Evolutionary conservation across 2,329 filamentous ascomycete species (phyloP).

Genomic region (Tolypocladium tropicale): DNA sequence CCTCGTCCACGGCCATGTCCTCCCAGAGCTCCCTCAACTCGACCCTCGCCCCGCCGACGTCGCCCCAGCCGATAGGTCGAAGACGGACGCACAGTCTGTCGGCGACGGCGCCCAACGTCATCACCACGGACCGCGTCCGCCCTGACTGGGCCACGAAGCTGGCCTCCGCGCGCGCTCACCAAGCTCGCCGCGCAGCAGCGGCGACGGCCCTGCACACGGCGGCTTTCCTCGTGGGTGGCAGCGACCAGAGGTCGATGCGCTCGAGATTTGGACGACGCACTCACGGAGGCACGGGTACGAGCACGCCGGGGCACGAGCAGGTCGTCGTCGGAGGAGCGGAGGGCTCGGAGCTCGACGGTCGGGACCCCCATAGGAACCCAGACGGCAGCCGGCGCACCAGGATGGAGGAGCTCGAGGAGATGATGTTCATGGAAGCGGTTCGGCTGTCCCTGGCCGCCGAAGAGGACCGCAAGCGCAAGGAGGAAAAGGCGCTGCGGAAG

Average conservation of each 20-base stretch:
- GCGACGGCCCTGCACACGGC: conserved; percentile 92
- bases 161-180: conserved; percentile 72
- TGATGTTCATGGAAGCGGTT: conserved; percentile 98
- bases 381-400: conserved; percentile 32
- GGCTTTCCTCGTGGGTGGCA: conserved; percentile 75
- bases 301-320: conserved; percentile 14
- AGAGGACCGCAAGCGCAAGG: conserved; percentile 81
- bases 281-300: conserved; percentile 26
- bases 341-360: conserved; percentile 12
- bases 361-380: conserved; percentile 8
- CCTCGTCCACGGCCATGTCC: conserved; percentile 62
- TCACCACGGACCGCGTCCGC: conserved; percentile 84
- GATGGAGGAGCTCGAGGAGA: conserved; percentile 84
- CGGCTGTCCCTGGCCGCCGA: conserved; percentile 83
- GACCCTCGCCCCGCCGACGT: conserved; percentile 31
- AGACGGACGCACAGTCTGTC: conserved; percentile 55
- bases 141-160: conserved; percentile 94
- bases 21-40: conserved; percentile 74
- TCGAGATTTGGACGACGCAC: conserved; percentile 48
- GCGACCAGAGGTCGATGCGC: conserved; percentile 37
- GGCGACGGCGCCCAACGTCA: conserved; percentile 72
- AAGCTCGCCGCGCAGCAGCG: conserved; percentile 77
- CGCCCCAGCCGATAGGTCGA: conserved; percentile 26
- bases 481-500: conserved; percentile 46
- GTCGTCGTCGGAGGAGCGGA: conserved; percentile 10